Conservation (phyloP, 176 grass and related monocot genomes). For the Musa troglodytarum region DNA sequence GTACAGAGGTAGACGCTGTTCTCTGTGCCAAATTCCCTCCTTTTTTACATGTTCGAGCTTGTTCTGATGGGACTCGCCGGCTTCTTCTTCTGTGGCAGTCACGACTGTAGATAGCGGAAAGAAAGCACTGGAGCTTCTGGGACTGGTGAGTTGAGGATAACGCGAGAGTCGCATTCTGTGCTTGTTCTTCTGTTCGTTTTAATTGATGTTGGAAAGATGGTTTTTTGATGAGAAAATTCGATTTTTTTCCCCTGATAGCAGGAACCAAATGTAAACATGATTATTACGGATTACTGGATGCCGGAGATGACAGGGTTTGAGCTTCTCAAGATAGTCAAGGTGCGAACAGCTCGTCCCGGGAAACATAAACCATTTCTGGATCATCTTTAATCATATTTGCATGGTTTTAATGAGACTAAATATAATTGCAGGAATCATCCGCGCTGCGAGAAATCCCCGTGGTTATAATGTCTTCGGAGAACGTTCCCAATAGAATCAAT, state of each 20-base stretch:
- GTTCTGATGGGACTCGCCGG: not conserved
- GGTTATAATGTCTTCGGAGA: slow-evolving; percentile 99
- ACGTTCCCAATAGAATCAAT: slow-evolving; percentile 72
- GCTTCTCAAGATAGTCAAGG: slow-evolving; percentile 96
- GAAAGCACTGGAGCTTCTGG: slow-evolving; percentile 71
- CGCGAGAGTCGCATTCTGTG: not conserved
- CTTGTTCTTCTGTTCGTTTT: not conserved
- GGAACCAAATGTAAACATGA: slow-evolving; percentile 92
- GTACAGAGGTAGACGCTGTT: not conserved
- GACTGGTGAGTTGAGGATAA: slow-evolving; percentile 20
- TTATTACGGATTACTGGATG: slow-evolving; percentile 97
- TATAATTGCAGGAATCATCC: slow-evolving; percentile 52
- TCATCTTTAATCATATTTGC: not conserved
- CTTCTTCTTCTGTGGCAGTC: slow-evolving; percentile 32
- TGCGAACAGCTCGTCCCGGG: not conserved
- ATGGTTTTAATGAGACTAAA: too few relatives aligned
- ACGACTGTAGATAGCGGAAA: slow-evolving; percentile 90
- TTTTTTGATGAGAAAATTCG: not conserved
- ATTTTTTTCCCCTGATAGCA: slow-evolving; percentile 9
- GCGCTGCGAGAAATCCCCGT: slow-evolving; percentile 64
- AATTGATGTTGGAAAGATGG: not conserved
- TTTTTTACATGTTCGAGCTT: not conserved
- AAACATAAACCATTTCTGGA: not conserved
- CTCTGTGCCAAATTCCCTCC: not conserved
- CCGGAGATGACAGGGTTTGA: slow-evolving; percentile 96